A percentile compares a stretch with the other conserved stretches of the same genome.
phyloP scores from a whole-genome alignment of 2,329 filamentous ascomycete species.

The Paecilomyces formosus region DNA sequence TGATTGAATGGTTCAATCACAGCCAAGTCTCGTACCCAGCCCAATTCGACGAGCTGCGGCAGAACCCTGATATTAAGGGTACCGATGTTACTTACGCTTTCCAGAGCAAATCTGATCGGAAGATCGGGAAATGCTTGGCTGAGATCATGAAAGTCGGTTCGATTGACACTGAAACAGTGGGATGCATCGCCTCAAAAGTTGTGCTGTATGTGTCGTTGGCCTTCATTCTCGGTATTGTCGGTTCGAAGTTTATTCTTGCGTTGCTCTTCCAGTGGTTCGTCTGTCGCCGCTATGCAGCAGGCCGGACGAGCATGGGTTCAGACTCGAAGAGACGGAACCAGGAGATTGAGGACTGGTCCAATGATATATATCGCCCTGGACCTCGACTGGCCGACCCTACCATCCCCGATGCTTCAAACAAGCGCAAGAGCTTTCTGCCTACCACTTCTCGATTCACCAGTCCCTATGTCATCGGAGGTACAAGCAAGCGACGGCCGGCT shows the following conservation, averaged over 20 bases:
- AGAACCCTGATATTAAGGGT: slow-evolving; percentile 65
- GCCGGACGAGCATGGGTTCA: slow-evolving; percentile 74
- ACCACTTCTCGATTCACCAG: slow-evolving; percentile 93
- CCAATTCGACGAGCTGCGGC: slow-evolving; percentile 71
- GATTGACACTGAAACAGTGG: slow-evolving; percentile 91
- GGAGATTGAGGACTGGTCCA: slow-evolving; percentile 96
- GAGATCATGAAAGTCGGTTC: slow-evolving; percentile 94
- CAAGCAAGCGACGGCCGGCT: slow-evolving; percentile 43
- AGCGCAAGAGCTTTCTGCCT: slow-evolving; percentile 81
- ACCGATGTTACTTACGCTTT: slow-evolving; percentile 86
- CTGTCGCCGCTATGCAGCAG: slow-evolving; percentile 73
- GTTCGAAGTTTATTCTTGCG: slow-evolving; percentile 79
- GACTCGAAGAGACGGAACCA: slow-evolving; percentile 77
- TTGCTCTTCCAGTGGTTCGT: slow-evolving; percentile 96
- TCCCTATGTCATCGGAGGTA: slow-evolving; percentile 69
- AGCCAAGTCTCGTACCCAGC: slow-evolving; percentile 67
- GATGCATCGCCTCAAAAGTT: slow-evolving; percentile 94
- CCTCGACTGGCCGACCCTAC: slow-evolving; percentile 70
- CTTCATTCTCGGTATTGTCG: slow-evolving; percentile 85
- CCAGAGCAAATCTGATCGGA: slow-evolving; percentile 70
- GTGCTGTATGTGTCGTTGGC: slow-evolving; percentile 89
- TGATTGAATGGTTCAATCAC: slow-evolving; percentile 84
- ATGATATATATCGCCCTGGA: slow-evolving; percentile 92
- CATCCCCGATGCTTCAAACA: slow-evolving; percentile 65
- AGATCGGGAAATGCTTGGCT: slow-evolving; percentile 76